These are phyloP conservation scores for Bocquillonia castaneifolia DNA, from an alignment of 441 rosid species.

Conservation along the genomic window DNA sequence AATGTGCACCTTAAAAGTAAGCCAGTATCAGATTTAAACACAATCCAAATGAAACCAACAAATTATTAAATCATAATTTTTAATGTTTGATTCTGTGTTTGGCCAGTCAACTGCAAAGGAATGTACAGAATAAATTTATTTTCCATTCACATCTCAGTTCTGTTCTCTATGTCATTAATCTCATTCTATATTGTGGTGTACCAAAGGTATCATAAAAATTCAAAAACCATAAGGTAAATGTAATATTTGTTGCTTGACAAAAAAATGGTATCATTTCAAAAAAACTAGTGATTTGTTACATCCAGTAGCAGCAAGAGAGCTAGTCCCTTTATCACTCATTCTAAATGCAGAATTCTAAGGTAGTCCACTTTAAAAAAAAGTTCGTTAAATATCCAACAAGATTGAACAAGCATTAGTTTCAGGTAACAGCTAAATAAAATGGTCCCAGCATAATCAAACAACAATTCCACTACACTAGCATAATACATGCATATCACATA, in stretches of 20 bases:
- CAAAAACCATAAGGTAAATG: neutral
- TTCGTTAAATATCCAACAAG: neutral
- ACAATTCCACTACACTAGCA: neutral
- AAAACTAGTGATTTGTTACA: neutral
- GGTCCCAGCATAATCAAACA: neutral
- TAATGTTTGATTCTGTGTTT: neutral
- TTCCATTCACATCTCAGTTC: neutral
- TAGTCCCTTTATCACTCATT: neutral
- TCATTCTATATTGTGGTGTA: neutral
- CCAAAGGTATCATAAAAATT: neutral
- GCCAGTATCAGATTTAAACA: neutral
- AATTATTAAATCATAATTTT: neutral
- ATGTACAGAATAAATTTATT: neutral
- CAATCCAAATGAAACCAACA: neutral
- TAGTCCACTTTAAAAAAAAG: neutral
- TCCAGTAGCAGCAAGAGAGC: neutral
- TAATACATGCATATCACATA: conserved; percentile 5
- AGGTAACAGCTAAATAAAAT: neutral
- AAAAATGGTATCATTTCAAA: conserved; percentile 4
- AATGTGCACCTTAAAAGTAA: neutral
- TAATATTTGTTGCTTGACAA: neutral
- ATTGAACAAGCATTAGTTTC: neutral
- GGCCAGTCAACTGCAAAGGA: neutral
- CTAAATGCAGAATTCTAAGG: neutral
- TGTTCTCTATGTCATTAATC: too few species aligned